Evolutionary conservation across 306 rosid genomes (phyloP), one percentile per base, ranked within the genome.

Genomic region (Hippophae rhamnoides): DNA sequence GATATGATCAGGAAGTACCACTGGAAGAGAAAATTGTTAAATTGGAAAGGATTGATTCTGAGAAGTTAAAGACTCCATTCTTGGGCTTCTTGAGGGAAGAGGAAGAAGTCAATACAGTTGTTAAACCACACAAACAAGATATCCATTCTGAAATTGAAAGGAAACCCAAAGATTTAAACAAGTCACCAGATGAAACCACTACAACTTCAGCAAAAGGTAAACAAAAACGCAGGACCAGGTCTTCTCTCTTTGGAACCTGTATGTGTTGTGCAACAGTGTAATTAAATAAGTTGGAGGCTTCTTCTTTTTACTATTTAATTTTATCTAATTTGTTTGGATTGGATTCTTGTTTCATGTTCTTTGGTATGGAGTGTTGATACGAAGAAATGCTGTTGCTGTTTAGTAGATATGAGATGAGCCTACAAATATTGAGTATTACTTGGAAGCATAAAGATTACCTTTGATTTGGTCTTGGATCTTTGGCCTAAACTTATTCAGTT

Each of bases 191-290:
- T 13, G 80, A 72, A 68, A 65, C 41, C 25, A 41, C 56, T 31
- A 62, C 84, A 25, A 44, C 68, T 61, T 67, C 78, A n/a, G 59
- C 73, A 9, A 78, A 74, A 68, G 81, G 71, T 63, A 79, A 78
- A 67, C 87, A 76, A 68, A 90, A 78, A 71, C 74, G 81, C 26
- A 85, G 69, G 64, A 53, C 51, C 27, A 71, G 69, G 51, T 60
- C 93, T 63, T 82, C 62, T 45, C 71, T 87, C 84, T 87, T 90
- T 62, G 77, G 84, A 65, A 85, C 68, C 68, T 87, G 89, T 87
- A 62, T 90, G 72, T 90, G 93, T 69, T 90, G 98, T 79, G 73
- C 89, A 41, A 78, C 96, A 62, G 66, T 79, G 72, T 50, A 83
- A 78, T 38, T 81, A 55, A 79, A 57, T 13, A 12, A 49, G 14